Base-by-base conservation (phyloP, 208 protist species). In the Acanthamoeba castellanii region DNA sequence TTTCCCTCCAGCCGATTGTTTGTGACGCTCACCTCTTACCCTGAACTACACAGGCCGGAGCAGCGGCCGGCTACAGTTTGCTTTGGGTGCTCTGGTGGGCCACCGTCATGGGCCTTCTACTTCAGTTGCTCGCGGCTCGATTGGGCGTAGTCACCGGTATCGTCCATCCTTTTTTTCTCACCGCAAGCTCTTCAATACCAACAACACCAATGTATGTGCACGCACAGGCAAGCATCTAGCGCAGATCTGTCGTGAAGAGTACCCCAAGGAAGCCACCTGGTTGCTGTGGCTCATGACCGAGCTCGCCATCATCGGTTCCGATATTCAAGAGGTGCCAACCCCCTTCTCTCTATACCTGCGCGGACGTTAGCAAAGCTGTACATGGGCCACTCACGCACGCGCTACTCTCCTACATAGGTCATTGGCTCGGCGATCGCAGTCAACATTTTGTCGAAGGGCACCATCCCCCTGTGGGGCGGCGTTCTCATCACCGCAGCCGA, bases 21-120 rank as follows among this genome's bases (percentile, higher is more conserved):
- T 25, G 16, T 9, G 14, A 25, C 5, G 1, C 18, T 74, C 3
- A 32, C 64, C 0, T 32, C 64, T 64, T 64, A 32, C 64, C 8
- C 64, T 13, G 68, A 25, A 5, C 32, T n/a, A 2, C 72, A 82
- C 72, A 84, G 95, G 64, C 94, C 57, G 94, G 95, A 22, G 82
- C 90, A 45, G 55, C 68, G 13, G 94, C 96, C 22, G 97, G 97
- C 5, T 98, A 98, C 93, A 34, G n/a, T 25, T 89, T 98, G 22
- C 66, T 98, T 18, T 98, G 98, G 98, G 97, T 98, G 11, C 94
- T 98, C 4, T 96, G 96, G 30, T 97, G 95, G 96, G 95, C 96
- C 16, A 98, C 97, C 32, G 70, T 95, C 1, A 95, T 98, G 61
- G 98, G 97, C n/a, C 90, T 96, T 20, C 70, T 98, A 25, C 30